Base-by-base conservation (phyloP, 2,329 filamentous ascomycete species). In the Dactylellina leptospora region DNA sequence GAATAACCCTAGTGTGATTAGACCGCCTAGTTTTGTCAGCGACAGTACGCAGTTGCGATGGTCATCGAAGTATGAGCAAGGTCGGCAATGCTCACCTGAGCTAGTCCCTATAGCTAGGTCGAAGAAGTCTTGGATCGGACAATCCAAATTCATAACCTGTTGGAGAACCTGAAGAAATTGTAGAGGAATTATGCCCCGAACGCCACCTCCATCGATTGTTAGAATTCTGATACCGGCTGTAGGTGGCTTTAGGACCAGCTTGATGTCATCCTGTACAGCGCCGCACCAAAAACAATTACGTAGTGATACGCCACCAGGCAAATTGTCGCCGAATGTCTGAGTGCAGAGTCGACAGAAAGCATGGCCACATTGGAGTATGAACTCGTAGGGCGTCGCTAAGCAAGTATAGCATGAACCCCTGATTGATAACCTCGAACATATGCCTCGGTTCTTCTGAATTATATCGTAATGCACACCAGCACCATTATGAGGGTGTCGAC, bases 71-170 rank as follows among this genome's bases (percentile, higher is more conserved):
- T 5, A 33, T 5, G 28, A 27, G 5, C 2, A 11, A n/a, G n/a
- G n/a, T n/a, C n/a, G 18, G n/a, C n/a, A n/a, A n/a, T n/a, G 27
- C 56, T 27, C 18, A 60, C 56, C 56, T 20, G 44, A 48, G 23
- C 56, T 60, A 13, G 56, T 60, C 3, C 56, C 44, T 22, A 60
- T 18, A n/a, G 33, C 33, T 8, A 60, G 10, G 27, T 60, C 56
- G 22, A 60, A 60, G 40, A 33, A 36, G 6, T 60, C 30, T 8
- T 47, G 40, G 4, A 60, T 25, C 16, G 16, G 44, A 40, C 30
- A 33, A 4, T 47, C 42, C 2, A 60, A n/a, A 16, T 33, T 23
- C n/a, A 47, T 33, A 3, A 28, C 16, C 25, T 48, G 18, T 47
- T 48, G 20, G 38, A 60, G 30, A 4, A 13, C 18, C 30, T 38